Evolutionary conservation across 257 asterid species (phyloP).

Genomic region (Coffea eugenioides): DNA sequence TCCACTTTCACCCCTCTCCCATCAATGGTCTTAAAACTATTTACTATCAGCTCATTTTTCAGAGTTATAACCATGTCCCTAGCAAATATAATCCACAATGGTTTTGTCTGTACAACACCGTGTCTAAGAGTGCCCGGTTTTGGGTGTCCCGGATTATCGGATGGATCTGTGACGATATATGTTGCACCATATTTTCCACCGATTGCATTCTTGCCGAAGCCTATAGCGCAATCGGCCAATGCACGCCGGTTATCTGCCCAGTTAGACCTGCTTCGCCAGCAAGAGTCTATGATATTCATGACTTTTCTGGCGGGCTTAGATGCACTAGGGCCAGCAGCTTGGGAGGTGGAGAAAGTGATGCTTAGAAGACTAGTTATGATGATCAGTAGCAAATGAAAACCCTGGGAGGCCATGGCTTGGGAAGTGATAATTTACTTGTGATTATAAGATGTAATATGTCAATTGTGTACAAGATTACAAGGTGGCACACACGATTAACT

Average conservation of each 20-base stretch:
- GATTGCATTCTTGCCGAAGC: conserved; percentile 60
- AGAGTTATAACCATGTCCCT: conserved; percentile 61
- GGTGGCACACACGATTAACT: conserved; percentile 50
- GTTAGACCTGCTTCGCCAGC: conserved; percentile 62
- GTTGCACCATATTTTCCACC: conserved; percentile 66
- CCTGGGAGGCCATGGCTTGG: conserved; percentile 38
- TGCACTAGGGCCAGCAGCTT: conserved; percentile 19
- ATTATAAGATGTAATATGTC: background rate
- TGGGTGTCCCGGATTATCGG: conserved; percentile 59
- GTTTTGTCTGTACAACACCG: conserved; percentile 59
- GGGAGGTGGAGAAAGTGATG: conserved; percentile 18
- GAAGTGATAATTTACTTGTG: conserved; percentile 10
- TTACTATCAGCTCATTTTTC: conserved; percentile 57
- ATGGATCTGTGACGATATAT: conserved; percentile 56
- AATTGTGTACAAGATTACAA: conserved; percentile 15
- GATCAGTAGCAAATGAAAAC: conserved; percentile 12
- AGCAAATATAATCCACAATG: conserved; percentile 68
- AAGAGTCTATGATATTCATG: conserved; percentile 65
- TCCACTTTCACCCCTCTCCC: conserved; percentile 89
- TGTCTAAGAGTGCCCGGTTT: conserved; percentile 74
- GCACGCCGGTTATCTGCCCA: conserved; percentile 71
- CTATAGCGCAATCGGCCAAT: conserved; percentile 66
- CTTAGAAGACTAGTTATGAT: conserved; percentile 29
- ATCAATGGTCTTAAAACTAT: conserved; percentile 83
- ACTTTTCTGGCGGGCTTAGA: conserved; percentile 4